phyloP scores from a whole-genome alignment of 2,329 filamentous ascomycete genomes.

The Colletotrichum abscissum region DNA sequence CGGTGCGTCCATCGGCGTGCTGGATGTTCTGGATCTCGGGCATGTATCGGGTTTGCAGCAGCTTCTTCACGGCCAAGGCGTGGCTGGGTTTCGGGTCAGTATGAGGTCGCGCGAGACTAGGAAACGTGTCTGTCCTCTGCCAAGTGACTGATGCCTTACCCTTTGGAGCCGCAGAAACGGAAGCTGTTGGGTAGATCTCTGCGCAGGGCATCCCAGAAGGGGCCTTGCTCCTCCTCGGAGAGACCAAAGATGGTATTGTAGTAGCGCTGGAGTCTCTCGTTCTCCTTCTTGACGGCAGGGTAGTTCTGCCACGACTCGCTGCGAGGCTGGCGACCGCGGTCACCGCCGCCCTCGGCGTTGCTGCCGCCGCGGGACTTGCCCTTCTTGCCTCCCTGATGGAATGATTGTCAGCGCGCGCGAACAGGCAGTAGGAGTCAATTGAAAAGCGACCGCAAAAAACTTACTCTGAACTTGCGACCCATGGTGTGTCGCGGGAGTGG shows the following conservation, averaged over 20 bases:
- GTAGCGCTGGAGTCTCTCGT: constrained; percentile 86
- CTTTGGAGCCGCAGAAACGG: constrained; percentile 95
- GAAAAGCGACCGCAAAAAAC: constrained; percentile 6
- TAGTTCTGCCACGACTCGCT: constrained; percentile 48
- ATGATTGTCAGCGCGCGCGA: neutral
- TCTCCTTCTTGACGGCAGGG: constrained; percentile 77
- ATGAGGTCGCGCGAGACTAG: neutral
- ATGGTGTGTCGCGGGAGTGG: neutral
- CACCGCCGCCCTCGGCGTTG: constrained; percentile 11
- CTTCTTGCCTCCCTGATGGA: constrained; percentile 25
- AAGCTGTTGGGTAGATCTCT: constrained; percentile 96
- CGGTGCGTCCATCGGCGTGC: constrained; percentile 82
- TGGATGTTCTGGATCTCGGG: constrained; percentile 89
- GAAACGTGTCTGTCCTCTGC: neutral
- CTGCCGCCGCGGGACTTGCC: constrained; percentile 30
- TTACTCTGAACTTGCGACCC: constrained; percentile 35
- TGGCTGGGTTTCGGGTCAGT: constrained; percentile 65
- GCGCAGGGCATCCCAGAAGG: constrained; percentile 87
- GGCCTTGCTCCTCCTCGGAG: constrained; percentile 79
- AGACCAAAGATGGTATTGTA: constrained; percentile 85
- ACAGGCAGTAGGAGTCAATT: neutral
- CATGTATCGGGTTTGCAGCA: constrained; percentile 88
- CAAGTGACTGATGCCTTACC: constrained; percentile 60
- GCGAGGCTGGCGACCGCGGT: constrained; percentile 34
- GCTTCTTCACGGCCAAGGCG: constrained; percentile 90